phyloP scores from a whole-genome alignment of 75 land plant species.

The Sequoia sempervirens region DNA sequence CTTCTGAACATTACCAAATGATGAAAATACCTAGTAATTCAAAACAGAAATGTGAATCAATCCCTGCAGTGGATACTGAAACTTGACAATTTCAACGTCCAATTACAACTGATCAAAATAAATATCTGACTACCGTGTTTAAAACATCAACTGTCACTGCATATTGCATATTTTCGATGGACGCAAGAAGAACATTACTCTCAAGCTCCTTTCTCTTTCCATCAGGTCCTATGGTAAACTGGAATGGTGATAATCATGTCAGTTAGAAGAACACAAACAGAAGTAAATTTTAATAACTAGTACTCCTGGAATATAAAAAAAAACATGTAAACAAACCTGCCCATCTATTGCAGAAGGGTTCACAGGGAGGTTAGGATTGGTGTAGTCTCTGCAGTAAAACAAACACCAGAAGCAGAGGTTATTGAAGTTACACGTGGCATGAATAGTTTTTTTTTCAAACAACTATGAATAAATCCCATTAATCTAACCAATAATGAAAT shows the following conservation, averaged over 20 bases:
- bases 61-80: neutral
- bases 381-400: constrained; percentile 55
- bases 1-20: constrained; percentile 72
- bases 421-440: neutral
- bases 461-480: neutral
- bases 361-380: constrained; percentile 76
- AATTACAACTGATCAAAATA: neutral
- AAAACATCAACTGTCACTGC: constrained; percentile 39
- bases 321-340: constrained; percentile 36
- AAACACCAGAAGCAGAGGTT: neutral
- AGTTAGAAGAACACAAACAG: neutral
- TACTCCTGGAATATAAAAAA: neutral
- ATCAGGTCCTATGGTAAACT: constrained; percentile 25
- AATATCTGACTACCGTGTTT: constrained; percentile 44
- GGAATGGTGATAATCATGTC: neutral
- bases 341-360: constrained; percentile 75
- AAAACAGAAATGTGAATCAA: constrained; percentile 3
- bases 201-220: too few species aligned
- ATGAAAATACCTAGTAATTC: constrained; percentile 57
- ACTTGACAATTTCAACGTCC: neutral
- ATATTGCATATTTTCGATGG: too few species aligned
- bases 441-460: neutral
- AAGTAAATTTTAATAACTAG: neutral
- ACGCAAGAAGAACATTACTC: too few species aligned
- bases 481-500: neutral